A percentile compares a stretch with the other conserved stretches of the same genome.
These are phyloP conservation scores for Phialemonium atrogriseum DNA, from an alignment of 2,329 filamentous ascomycete species.

Conservation along the genomic window DNA sequence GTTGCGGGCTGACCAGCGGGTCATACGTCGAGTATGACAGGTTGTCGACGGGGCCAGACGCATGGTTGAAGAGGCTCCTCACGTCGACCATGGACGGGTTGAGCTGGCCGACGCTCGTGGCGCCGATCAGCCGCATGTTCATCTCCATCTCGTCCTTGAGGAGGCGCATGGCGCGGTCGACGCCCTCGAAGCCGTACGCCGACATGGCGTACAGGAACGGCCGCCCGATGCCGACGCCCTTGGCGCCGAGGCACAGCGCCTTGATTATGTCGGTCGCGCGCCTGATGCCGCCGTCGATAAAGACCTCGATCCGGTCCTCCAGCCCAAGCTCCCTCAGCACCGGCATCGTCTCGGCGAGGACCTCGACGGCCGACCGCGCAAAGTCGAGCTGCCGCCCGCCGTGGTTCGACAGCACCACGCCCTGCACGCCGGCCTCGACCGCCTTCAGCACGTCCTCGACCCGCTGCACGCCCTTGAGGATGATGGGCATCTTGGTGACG, in stretches of 20 bases:
- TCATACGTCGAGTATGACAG: constrained; percentile 45
- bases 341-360: constrained; percentile 90
- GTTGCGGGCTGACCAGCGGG: constrained; percentile 40
- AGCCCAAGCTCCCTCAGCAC: constrained; percentile 66
- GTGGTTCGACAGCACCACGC: constrained; percentile 92
- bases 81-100: constrained; percentile 75
- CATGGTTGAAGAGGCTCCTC: constrained; percentile 53
- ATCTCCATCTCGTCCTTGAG: constrained; percentile 97
- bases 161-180: constrained; percentile 86
- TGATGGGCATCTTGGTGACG: constrained; percentile 90
- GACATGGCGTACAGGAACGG: constrained; percentile 97
- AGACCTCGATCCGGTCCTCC: constrained; percentile 75
- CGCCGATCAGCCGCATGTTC: constrained; percentile 94
- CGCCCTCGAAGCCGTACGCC: constrained; percentile 77
- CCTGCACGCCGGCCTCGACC: constrained; percentile 73
- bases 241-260: constrained; percentile 84
- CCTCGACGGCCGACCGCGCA: constrained; percentile 78
- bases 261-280: constrained; percentile 93
- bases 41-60: constrained; percentile 38
- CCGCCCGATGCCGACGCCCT: constrained; percentile 85
- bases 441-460: constrained; percentile 91
- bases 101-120: constrained; percentile 64
- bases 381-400: constrained; percentile 92
- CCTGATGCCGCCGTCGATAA: constrained; percentile 82
- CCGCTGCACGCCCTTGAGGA: constrained; percentile 93